Evolutionary conservation across 140 eudicot genomes (phyloP).

Genomic region (Artemisia princeps): DNA sequence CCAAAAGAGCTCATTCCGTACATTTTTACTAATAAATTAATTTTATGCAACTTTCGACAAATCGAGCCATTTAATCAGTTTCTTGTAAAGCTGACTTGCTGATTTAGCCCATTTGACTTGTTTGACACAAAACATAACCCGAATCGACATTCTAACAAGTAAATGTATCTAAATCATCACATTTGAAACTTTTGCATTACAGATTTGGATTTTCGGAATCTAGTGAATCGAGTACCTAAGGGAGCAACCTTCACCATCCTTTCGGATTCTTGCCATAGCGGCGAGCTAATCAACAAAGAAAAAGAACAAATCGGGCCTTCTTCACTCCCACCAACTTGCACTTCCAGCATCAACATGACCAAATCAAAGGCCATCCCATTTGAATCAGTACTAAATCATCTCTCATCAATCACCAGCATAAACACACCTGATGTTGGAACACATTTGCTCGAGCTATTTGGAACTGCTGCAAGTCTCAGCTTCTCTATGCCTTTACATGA

Average conservation of each 20-base stretch:
- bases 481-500: conserved; percentile 39
- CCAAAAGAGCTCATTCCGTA: too few relatives aligned
- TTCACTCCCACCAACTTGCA: conserved; percentile 14
- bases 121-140: too few relatives aligned
- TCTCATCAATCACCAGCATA: conserved; percentile 45
- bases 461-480: conserved; percentile 49
- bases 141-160: too few relatives aligned
- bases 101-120: too few relatives aligned
- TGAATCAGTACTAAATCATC: conserved; percentile 42
- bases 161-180: neutral
- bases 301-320: conserved; percentile 81
- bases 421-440: conserved; percentile 51
- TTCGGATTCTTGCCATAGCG: conserved; percentile 94
- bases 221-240: conserved; percentile 63
- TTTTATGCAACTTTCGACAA: too few relatives aligned
- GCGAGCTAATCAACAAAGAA: conserved; percentile 85
- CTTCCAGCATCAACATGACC: conserved; percentile 1
- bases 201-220: conserved; percentile 74
- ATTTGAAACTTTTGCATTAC: conserved; percentile 1
- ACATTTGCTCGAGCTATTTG: conserved; percentile 58
- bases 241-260: conserved; percentile 73
- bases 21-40: too few relatives aligned
- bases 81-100: too few relatives aligned
- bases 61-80: too few relatives aligned
- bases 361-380: conserved; percentile 54